These are phyloP conservation scores for Mitragyna speciosa DNA, from an alignment of 257 asterid genomes.

Conservation along the genomic window DNA sequence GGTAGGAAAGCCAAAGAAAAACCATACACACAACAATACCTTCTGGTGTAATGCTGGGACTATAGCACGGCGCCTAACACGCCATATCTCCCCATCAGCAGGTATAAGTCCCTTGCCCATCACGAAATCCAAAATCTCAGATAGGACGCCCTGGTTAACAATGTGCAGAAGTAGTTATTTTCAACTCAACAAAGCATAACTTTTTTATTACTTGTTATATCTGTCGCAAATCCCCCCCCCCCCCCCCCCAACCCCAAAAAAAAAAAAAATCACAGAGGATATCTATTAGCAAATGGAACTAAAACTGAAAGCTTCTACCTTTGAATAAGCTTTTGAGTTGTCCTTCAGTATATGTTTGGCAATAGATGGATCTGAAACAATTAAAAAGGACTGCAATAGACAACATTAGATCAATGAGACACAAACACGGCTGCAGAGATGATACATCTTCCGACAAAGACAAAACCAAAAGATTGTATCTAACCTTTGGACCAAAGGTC, in stretches of 20 bases:
- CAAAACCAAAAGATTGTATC: slow-evolving; percentile 13
- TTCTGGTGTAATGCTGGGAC: slow-evolving; percentile 95
- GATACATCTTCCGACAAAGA: not conserved
- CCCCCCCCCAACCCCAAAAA: no score
- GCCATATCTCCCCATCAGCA: slow-evolving; percentile 98
- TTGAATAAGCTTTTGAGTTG: slow-evolving; percentile 83
- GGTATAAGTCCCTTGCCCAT: slow-evolving; percentile 99
- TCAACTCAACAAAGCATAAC: slow-evolving; percentile 5
- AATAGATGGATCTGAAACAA: slow-evolving; percentile 86
- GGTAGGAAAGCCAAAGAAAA: not conserved
- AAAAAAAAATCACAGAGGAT: not conserved
- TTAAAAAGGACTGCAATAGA: slow-evolving; percentile 77
- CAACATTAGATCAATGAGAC: slow-evolving; percentile 25
- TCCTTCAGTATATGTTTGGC: slow-evolving; percentile 86
- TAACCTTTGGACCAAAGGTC: slow-evolving; percentile 93
- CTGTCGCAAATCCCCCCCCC: no score
- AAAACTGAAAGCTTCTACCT: slow-evolving; percentile 46
- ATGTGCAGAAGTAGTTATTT: slow-evolving; percentile 6
- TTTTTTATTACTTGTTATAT: not conserved
- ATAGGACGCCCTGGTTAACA: slow-evolving; percentile 74
- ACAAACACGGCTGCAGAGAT: not conserved
- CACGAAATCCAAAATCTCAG: slow-evolving; percentile 92
- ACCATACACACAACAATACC: slow-evolving; percentile 40
- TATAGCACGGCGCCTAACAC: slow-evolving; percentile 83
- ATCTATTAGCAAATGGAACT: slow-evolving; percentile 7